Base-by-base conservation (phyloP, 2,329 filamentous ascomycete genomes). In the Canariomyces notabilis region DNA sequence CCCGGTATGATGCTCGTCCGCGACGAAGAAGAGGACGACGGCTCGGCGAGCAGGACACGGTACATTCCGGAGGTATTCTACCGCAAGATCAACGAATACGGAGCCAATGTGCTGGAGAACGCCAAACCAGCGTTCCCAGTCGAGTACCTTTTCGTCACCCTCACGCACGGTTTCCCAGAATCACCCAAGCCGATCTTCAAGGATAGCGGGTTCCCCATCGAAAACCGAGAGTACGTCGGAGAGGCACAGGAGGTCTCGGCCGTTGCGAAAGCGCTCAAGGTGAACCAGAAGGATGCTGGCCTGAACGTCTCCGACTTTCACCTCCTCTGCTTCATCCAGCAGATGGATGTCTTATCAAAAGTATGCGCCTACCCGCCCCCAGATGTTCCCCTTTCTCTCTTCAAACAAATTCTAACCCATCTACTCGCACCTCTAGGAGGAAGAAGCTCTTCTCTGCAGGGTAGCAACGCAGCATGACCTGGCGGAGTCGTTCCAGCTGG, bases 61-160 rank as follows among this genome's bases (percentile, higher is more conserved):
- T 98, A 98, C 62, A 95, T 98, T 18, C 93, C 93, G 1, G 93
- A 98, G 61, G 91, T 98, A 4, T 98, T 97, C 68, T 98, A 94
- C 70, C 82, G 91, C 51, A 83, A 81, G 57, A 89, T 95, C 67
- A 98, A 98, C 66, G 91, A 98, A 65, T 95, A 98, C 62, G 90
- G 90, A 26, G 88, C 86, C 54, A 95, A 91, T 57, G 93, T 97
- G 6, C 93, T 96, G 64, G 89, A 97, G 66, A 97, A 95, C 59
- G 93, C 93, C 19, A 97, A 96, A 64, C 93, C 93, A 0, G 83
- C 87, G 37, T 98, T 98, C 65, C 93, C 93, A 0, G 90, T 96
- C 39, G 93, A 98, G 64, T 98, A 97, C 64, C 78, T 98, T 26
- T 83, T 97, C 46, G 88, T 97, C 51, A 97, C 93, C 7, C 77